Percentiles rank a stretch among this genome's conserved stretches.
Conservation (phyloP, 768 basidiomycete species). For the Suillus variegatus region DNA sequence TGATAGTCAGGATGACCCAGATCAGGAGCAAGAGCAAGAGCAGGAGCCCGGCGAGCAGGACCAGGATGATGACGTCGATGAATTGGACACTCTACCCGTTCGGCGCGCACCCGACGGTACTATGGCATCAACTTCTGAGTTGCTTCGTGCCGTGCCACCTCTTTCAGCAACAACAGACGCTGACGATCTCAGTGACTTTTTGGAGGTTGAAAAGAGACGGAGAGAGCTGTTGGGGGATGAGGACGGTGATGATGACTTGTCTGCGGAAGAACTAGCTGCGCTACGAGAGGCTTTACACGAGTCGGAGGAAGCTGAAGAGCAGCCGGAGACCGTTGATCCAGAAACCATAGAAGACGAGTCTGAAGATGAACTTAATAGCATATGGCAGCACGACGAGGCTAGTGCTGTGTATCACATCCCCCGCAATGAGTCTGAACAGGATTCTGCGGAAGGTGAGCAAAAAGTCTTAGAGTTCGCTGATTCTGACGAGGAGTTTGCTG, state of each 20-base stretch:
- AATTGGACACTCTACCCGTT: conserved; percentile 54
- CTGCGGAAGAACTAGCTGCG: conserved; percentile 18
- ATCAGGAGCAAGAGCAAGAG: conserved; percentile 42
- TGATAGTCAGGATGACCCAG: conserved; percentile 37
- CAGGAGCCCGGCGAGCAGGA: conserved; percentile 48
- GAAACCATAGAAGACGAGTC: conserved; percentile 31
- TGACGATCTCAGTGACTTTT: conserved; percentile 63
- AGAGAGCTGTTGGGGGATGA: conserved; percentile 39
- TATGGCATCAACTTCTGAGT: conserved; percentile 33
- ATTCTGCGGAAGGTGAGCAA: conserved; percentile 15
- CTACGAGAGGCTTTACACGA: conserved; percentile 20
- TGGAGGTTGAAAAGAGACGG: conserved; percentile 60
- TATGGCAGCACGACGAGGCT: conserved; percentile 45
- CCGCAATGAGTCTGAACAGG: conserved; percentile 20
- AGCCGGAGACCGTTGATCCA: conserved; percentile 9
- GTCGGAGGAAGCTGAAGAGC: conserved; percentile 10
- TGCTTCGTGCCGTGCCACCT: conserved; percentile 43
- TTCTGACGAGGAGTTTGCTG: conserved; percentile 30
- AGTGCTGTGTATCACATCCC: conserved; percentile 36
- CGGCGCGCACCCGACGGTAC: conserved; percentile 26
- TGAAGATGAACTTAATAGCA: conserved; percentile 48
- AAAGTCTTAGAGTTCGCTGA: conserved; percentile 28
- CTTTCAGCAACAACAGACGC: conserved; percentile 51
- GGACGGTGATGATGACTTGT: conserved; percentile 26
- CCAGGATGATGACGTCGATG: conserved; percentile 57